Evolutionary conservation across 179 eudicot species (phyloP), one percentile per base, ranked within the genome.

Genomic region (Patellifolia procumbens): DNA sequence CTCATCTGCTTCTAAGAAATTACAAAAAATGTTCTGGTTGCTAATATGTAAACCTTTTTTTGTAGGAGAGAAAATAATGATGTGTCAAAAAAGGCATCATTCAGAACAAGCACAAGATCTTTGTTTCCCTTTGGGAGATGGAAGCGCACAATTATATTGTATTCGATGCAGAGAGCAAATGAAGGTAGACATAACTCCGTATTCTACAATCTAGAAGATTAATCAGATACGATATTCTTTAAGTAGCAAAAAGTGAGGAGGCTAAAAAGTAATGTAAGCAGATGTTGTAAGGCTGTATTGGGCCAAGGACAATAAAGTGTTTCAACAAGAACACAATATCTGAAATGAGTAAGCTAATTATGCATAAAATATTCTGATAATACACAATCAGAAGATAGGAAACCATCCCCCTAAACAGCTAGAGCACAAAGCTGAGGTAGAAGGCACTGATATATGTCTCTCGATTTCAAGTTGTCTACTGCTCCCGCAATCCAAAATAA

Each of bases 351-450:
- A 45, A 16, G 13, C 49, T 45, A 16, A 16, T 45, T 16, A 45
- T 45, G 49, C 49, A n/a, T n/a, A n/a, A n/a, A n/a, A 45, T 45
- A 45, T 45, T 45, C 49, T 8, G 49, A 16, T 31, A 31, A 3
- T 7, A n/a, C n/a, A 64, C 20, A 32, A 31, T 64, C 34, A 64
- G 46, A 64, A 64, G 39, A 62, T 35, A 62, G 75, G 56, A 29
- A 70, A 43, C 31, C 13, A n/a, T 26, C 29, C 63, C 63, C 26
- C 29, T 58, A 58, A 63, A 19, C 68, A 10, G 32, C 24, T 5
- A 63, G 49, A 45, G 49, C 49, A 45, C 15, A 45, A 45, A 45
- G 0, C 12, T 45, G 49, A 45, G 49, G 49, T 8, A 51, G 56
- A 51, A 9, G 56, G 20, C n/a, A 19, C n/a, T 22, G 20, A 17